Conservation (phyloP, 345 rosid species). For the Moricandia arvensis region DNA sequence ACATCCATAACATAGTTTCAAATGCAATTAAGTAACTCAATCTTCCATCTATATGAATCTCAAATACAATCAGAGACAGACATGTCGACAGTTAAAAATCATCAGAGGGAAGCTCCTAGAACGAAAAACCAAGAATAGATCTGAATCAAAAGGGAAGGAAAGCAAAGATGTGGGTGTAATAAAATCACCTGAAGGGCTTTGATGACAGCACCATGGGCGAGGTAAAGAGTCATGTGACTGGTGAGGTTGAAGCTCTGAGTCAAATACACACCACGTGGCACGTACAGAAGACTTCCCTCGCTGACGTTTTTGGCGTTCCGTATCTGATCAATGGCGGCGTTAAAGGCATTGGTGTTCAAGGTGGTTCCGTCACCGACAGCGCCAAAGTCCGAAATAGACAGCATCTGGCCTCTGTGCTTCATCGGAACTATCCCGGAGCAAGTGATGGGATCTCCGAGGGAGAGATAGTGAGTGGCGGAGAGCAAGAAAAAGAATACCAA, state of each 20-base stretch:
- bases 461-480: slow-evolving; percentile 28
- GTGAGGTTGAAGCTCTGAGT: slow-evolving; percentile 74
- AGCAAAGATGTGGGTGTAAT: not conserved
- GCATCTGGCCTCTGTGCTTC: slow-evolving; percentile 50
- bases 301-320: slow-evolving; percentile 44
- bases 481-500: slow-evolving; percentile 14
- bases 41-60: too few species aligned
- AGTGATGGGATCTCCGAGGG: slow-evolving; percentile 46
- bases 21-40: too few species aligned
- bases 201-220: slow-evolving; percentile 81
- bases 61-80: too few species aligned
- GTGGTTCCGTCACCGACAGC: slow-evolving; percentile 85
- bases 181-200: slow-evolving; percentile 67
- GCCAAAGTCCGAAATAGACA: slow-evolving; percentile 73
- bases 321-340: slow-evolving; percentile 67
- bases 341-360: slow-evolving; percentile 70
- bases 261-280: slow-evolving; percentile 83
- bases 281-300: slow-evolving; percentile 73
- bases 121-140: not conserved
- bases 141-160: not conserved
- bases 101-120: too few species aligned
- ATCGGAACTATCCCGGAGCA: slow-evolving; percentile 79
- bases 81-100: not conserved
- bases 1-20: not conserved
- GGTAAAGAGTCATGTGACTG: slow-evolving; percentile 87